phyloP scores from a whole-genome alignment of 306 rosid genomes.

The Pueraria montana region DNA sequence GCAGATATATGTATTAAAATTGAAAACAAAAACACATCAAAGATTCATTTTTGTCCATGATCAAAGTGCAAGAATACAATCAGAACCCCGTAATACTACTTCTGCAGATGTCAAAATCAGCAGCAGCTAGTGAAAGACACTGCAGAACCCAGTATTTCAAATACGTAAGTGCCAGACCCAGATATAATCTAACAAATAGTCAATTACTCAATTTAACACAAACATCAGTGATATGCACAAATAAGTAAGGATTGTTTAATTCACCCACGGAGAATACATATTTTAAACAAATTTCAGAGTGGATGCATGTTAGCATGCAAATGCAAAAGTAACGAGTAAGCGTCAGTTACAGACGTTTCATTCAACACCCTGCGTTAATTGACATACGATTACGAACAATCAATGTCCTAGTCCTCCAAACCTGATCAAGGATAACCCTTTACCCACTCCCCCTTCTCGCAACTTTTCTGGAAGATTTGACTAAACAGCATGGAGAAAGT shows the following conservation, averaged over 20 bases:
- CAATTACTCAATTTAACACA: slow-evolving; percentile 3
- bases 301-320: slow-evolving; percentile 29
- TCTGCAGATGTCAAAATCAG: slow-evolving; percentile 24
- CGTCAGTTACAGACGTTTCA: slow-evolving; percentile 4
- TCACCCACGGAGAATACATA: not conserved
- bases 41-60: slow-evolving; percentile 25
- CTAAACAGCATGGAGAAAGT: slow-evolving; percentile 20
- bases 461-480: not conserved
- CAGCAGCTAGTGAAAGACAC: slow-evolving; percentile 37
- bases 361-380: not conserved
- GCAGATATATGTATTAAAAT: not conserved
- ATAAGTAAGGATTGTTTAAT: slow-evolving; percentile 1
- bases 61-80: slow-evolving; percentile 11
- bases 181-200: slow-evolving; percentile 19
- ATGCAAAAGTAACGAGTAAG: not conserved
- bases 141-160: too few species aligned
- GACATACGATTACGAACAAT: not conserved
- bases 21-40: slow-evolving; percentile 29
- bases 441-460: slow-evolving; percentile 13
- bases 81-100: slow-evolving; percentile 14
- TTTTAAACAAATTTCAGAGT: slow-evolving; percentile 31
- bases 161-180: slow-evolving; percentile 4
- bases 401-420: slow-evolving; percentile 28
- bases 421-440: slow-evolving; percentile 5
- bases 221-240: slow-evolving; percentile 1